These are phyloP conservation scores for Calocybe indica DNA, from an alignment of 768 basidiomycete genomes.

Conservation along the genomic window DNA sequence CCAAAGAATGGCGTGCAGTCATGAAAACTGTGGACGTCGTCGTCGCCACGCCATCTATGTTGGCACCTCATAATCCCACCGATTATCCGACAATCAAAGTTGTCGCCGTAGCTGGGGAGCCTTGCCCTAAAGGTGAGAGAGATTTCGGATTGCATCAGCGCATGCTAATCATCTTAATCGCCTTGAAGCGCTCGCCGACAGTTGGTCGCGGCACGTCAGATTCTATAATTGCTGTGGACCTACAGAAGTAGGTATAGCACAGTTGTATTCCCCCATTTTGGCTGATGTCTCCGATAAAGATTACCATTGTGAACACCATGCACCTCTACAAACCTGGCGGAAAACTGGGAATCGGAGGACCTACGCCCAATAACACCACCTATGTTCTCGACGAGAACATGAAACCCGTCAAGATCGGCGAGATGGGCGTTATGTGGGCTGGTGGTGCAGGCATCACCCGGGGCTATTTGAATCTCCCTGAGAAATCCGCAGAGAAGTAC, in stretches of 20 bases:
- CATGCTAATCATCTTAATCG: neutral
- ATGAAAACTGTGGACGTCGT: conserved; percentile 46
- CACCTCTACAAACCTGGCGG: conserved; percentile 31
- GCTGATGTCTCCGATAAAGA: conserved; percentile 14
- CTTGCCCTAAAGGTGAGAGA: conserved; percentile 38
- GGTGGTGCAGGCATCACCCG: conserved; percentile 48
- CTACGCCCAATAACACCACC: conserved; percentile 40
- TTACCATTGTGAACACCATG: conserved; percentile 47
- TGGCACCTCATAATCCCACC: conserved; percentile 36
- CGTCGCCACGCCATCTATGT: conserved; percentile 47
- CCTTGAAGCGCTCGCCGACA: conserved; percentile 26
- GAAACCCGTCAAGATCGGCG: conserved; percentile 24
- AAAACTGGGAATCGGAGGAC: conserved; percentile 35
- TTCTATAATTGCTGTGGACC: conserved; percentile 50
- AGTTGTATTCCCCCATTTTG: no score
- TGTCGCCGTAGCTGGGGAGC: conserved; percentile 48
- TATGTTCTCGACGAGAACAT: conserved; percentile 30
- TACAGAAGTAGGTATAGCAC: conserved; percentile 31
- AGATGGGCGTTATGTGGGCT: conserved; percentile 45
- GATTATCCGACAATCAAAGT: conserved; percentile 45
- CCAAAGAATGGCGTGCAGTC: conserved; percentile 40
- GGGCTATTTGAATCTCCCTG: conserved; percentile 49
- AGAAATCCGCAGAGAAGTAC: conserved; percentile 45
- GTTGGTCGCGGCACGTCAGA: conserved; percentile 33
- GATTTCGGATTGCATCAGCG: neutral